Percentiles rank a stretch among this genome's conserved stretches.
Evolutionary conservation across 768 basidiomycete genomes (phyloP).

Genomic region (Paxillus ammoniavirescens): DNA sequence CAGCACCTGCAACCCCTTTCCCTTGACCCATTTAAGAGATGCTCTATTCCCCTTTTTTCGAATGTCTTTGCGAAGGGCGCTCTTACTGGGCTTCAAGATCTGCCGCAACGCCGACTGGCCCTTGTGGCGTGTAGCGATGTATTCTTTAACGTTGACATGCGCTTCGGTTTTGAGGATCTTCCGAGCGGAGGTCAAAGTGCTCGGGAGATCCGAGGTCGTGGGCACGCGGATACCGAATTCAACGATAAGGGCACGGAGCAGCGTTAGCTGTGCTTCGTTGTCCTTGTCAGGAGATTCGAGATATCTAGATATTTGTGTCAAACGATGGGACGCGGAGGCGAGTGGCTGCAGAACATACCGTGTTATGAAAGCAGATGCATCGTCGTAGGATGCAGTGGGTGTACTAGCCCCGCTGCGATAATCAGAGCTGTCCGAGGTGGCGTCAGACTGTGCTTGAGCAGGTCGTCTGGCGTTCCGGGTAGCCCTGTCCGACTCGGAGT

Average conservation of each 20-base stretch:
- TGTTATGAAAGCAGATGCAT: slow-evolving; percentile 28
- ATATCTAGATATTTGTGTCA: slow-evolving; percentile 13
- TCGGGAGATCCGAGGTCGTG: slow-evolving; percentile 47
- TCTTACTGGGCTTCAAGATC: slow-evolving; percentile 62
- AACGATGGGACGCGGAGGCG: not conserved
- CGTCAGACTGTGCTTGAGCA: not conserved
- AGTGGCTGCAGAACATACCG: slow-evolving; percentile 11
- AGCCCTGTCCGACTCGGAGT: slow-evolving; percentile 6
- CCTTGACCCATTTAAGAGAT: slow-evolving; percentile 59
- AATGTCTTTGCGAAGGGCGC: slow-evolving; percentile 61
- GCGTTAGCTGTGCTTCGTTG: slow-evolving; percentile 40
- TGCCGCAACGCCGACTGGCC: slow-evolving; percentile 59
- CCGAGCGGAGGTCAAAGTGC: slow-evolving; percentile 64
- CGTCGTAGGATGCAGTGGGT: slow-evolving; percentile 20
- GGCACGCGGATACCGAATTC: slow-evolving; percentile 65
- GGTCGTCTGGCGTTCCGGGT: slow-evolving; percentile 1
- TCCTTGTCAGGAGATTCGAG: slow-evolving; percentile 19
- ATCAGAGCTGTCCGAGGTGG: slow-evolving; percentile 6
- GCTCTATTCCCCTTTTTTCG: slow-evolving; percentile 44
- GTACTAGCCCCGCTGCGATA: slow-evolving; percentile 10
- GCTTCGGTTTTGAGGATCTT: slow-evolving; percentile 61
- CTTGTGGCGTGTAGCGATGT: slow-evolving; percentile 61
- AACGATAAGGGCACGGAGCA: slow-evolving; percentile 73
- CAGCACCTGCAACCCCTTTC: slow-evolving; percentile 60
- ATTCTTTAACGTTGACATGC: slow-evolving; percentile 73